phyloP scores from a whole-genome alignment of 176 grass and related monocot species.

The Eleusine coracana region DNA sequence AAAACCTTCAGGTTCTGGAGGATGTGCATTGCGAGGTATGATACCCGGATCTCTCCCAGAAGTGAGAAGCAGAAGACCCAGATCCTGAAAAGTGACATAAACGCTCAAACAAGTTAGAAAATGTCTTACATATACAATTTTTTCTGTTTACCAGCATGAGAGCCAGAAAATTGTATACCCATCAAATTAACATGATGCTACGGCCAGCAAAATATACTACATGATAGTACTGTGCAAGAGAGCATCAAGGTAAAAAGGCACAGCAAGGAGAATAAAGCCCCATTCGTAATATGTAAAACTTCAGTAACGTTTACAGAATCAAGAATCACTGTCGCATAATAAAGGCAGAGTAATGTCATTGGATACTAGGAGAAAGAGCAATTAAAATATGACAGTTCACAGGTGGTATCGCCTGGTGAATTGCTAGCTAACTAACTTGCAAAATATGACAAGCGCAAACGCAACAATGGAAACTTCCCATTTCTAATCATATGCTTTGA shows the following conservation, averaged over 20 bases:
- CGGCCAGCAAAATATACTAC: slow-evolving; percentile 16
- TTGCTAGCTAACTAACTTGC: neutral
- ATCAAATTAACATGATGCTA: slow-evolving; percentile 5
- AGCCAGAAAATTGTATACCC: neutral
- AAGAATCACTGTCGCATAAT: neutral
- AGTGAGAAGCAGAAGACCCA: slow-evolving; percentile 86
- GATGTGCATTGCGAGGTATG: slow-evolving; percentile 88
- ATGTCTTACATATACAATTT: neutral
- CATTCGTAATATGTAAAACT: slow-evolving; percentile 10
- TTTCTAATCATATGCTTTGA: neutral
- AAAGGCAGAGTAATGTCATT: slow-evolving; percentile 5
- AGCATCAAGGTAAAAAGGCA: neutral
- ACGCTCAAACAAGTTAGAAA: slow-evolving; percentile 20
- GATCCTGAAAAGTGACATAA: slow-evolving; percentile 62
- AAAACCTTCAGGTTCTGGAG: slow-evolving; percentile 79
- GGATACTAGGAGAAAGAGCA: neutral
- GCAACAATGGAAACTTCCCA: neutral
- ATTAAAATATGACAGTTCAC: slow-evolving; percentile 17
- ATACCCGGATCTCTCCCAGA: slow-evolving; percentile 95
- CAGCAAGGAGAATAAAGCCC: neutral
- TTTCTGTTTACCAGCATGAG: slow-evolving; percentile 22
- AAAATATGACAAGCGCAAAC: neutral
- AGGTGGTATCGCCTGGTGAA: neutral
- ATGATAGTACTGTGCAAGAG: neutral
- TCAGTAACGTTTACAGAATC: neutral